Base-by-base conservation (phyloP, 495 filamentous ascomycete genomes). In the Penicillium tannophilum region DNA sequence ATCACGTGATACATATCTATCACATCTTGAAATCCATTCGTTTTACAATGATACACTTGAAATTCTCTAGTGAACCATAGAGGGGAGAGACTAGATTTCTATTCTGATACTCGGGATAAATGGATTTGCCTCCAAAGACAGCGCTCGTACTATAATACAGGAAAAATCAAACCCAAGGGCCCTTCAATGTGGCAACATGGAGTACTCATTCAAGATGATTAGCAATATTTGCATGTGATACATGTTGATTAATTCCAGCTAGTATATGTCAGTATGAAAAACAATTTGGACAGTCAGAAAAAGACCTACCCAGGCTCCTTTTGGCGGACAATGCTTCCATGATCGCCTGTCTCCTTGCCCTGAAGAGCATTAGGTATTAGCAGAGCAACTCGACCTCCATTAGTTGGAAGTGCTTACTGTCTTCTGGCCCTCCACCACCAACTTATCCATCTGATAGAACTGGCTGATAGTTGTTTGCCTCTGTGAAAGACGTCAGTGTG, bases 381-480 rank as follows among this genome's bases (percentile, higher is more conserved):
- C 54, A 16, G 46, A 49, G 24, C 16, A 30, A 26, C 24, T 23
- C 19, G 24, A 47, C 20, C 3, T n/a, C 20, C 9, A 28, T n/a
- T 47, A 30, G 24, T 14, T 49, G 28, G 42, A 23, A 43, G 54
- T 5, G 60, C 76, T 62, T 69, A 83, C 80, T 43, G 79, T 78
- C 70, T 87, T 87, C 58, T 90, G 88, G 19, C 93, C 93, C 70
- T 98, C 94, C 6, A 98, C 92, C 24, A 98, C 94, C 69, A 98
- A 83, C 67, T 87, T 79, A 72, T 98, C 92, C 65, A 94, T 65
- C 76, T 96, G 90, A 77, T 90, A 98, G 74, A 97, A 97, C 72
- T 97, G 91, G 65, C 91, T 96, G 63, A 98, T 84, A 33, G 92
- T 80, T 6, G 93, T 96, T 87, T 98, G 94, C 66, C 94, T 88